Conservation (phyloP, 1,284 basidiomycete genomes). For the Peniophora sp. region DNA sequence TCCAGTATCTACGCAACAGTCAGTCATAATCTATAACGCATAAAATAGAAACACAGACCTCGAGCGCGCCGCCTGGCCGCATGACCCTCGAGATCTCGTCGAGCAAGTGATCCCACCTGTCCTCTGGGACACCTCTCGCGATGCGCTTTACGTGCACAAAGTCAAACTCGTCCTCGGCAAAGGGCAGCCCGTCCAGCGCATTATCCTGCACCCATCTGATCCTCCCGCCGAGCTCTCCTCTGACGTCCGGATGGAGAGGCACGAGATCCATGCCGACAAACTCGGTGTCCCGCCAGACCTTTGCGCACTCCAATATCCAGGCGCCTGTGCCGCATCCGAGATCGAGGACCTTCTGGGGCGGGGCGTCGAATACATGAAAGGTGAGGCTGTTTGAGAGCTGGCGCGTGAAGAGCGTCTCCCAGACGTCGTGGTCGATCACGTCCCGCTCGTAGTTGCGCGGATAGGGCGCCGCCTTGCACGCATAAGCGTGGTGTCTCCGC, state of each 20-base stretch:
- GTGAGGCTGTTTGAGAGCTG: constrained; percentile 49
- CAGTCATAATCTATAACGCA: background rate
- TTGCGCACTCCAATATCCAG: constrained; percentile 58
- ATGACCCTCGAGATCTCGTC: constrained; percentile 62
- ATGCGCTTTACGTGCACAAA: constrained; percentile 67
- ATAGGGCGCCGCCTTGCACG: constrained; percentile 48
- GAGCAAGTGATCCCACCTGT: constrained; percentile 61
- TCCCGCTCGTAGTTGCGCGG: constrained; percentile 54
- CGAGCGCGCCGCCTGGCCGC: constrained; percentile 59
- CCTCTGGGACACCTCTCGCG: constrained; percentile 62
- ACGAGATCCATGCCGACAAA: constrained; percentile 67
- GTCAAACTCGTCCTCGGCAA: constrained; percentile 63
- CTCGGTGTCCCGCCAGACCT: constrained; percentile 52
- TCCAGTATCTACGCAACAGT: constrained; percentile 44
- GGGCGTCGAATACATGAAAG: constrained; percentile 52
- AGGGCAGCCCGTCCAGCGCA: constrained; percentile 63
- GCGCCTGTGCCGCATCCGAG: constrained; percentile 63
- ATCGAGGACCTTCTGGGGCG: constrained; percentile 55
- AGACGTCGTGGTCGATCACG: constrained; percentile 59
- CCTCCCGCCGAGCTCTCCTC: constrained; percentile 44
- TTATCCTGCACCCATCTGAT: constrained; percentile 65
- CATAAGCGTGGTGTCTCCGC: constrained; percentile 48
- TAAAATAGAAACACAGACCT: constrained; percentile 29
- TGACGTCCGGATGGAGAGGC: constrained; percentile 56
- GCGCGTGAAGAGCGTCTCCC: constrained; percentile 50